Percentiles rank a stretch among this genome's conserved stretches.
Conservation (phyloP, 345 rosid genomes). For the Salix brachista region DNA sequence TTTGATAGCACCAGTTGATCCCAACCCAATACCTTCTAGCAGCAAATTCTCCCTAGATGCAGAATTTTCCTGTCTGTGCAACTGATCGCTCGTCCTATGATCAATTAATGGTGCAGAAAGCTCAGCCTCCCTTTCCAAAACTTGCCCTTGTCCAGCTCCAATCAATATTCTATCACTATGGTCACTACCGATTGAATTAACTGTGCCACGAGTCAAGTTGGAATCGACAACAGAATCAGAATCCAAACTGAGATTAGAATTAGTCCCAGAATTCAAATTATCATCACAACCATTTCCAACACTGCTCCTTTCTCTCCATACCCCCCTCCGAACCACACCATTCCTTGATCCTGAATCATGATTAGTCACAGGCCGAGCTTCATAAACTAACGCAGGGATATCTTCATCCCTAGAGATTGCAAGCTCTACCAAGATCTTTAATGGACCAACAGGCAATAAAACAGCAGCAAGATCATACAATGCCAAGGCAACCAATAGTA, state of each 20-base stretch:
- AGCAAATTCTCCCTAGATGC: conserved; percentile 37
- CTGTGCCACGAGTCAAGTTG: conserved; percentile 14
- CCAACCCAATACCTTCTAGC: conserved; percentile 87
- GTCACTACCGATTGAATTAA: conserved; percentile 8
- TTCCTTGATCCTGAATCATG: conserved; percentile 30
- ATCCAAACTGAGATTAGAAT: neutral
- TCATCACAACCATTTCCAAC: conserved; percentile 16
- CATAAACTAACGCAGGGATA: conserved; percentile 89
- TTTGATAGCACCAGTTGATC: conserved; percentile 85
- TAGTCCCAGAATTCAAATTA: conserved; percentile 10
- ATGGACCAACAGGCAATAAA: conserved; percentile 83
- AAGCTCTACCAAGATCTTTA: conserved; percentile 85
- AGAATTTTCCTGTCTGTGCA: conserved; percentile 23
- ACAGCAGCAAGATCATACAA: conserved; percentile 93
- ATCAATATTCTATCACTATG: conserved; percentile 21
- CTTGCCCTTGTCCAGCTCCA: conserved; percentile 38
- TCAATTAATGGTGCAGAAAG: conserved; percentile 64
- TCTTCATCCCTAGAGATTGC: conserved; percentile 96
- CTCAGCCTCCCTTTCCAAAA: conserved; percentile 38
- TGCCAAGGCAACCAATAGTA: conserved; percentile 70
- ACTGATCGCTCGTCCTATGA: conserved; percentile 23
- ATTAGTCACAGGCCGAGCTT: conserved; percentile 69
- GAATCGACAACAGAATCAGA: conserved; percentile 12
- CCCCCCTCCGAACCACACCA: conserved; percentile 47
- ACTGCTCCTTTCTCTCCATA: conserved; percentile 66